Evolutionary conservation across 164 flowering plant genomes (phyloP), one percentile per base, ranked within the genome.

Genomic region (Vitis amurensis): DNA sequence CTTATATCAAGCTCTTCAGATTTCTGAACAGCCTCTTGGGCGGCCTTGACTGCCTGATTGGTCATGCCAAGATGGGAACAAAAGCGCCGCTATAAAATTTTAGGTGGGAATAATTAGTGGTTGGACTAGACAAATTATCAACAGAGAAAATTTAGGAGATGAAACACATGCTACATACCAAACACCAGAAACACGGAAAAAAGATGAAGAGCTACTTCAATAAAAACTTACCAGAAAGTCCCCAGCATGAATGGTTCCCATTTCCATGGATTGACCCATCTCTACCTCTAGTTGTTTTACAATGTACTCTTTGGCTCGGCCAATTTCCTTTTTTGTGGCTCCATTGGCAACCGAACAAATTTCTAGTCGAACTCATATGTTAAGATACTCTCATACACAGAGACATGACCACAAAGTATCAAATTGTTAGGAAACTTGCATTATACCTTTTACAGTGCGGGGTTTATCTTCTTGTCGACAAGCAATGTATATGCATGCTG

Each of bases 1-100:
- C 88, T 83, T 64, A 85, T 79, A 73, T 85, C 85, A 58, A 85
- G 73, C 57, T 80, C 84, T 68, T 83, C 86, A 1, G 84, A 81
- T 66, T 74, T 77, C 65, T 74, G 72, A 16, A 82, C 86, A 55
- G 83, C 86, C 65, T 85, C 89, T 52, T 81, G 82, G 5, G 85
- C 86, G 63, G 89, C 89, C 64, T 81, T 83, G 16, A 81, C 76
- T 8, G 72, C 82, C 51, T 73, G 77, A 65, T 78, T 80, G 10
- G 76, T 73, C 85, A 84, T 76, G 14, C 77, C 78, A 64, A 84
- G 84, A 68, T 76, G 72, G 14, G 79, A 80, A 69, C 85, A 84
- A 58, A 84, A 82, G 8, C 85, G 81, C 31, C 80, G 68, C 83
- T 79, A 73, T 2, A 74, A 27, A 44, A 37, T 37, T 37, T 58